Evolutionary conservation across 805 yeast species (phyloP).

Genomic region (Metschnikowia shivogae): DNA sequence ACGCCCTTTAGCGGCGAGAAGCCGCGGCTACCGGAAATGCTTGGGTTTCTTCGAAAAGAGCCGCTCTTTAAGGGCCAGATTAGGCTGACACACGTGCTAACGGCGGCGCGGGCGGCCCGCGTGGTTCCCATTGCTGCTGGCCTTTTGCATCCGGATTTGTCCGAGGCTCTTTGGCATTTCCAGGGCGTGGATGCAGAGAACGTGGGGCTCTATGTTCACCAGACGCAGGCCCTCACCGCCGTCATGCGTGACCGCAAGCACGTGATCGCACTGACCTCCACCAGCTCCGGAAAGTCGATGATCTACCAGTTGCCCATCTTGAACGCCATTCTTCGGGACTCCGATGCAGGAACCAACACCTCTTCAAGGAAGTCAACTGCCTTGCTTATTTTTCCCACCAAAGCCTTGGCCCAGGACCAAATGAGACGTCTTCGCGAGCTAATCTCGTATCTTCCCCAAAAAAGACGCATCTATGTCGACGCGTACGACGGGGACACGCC

Average conservation of each 20-base stretch:
- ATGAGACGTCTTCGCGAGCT: slow-evolving; percentile 68
- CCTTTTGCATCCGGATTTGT: slow-evolving; percentile 44
- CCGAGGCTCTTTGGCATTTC: slow-evolving; percentile 45
- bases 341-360: slow-evolving; percentile 30
- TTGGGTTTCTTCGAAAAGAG: slow-evolving; percentile 43
- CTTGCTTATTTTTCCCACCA: slow-evolving; percentile 90
- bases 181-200: slow-evolving; percentile 41
- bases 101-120: slow-evolving; percentile 43
- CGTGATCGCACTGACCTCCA: slow-evolving; percentile 88
- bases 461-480: slow-evolving; percentile 51
- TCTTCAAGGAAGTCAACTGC: slow-evolving; percentile 50
- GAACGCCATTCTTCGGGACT: slow-evolving; percentile 37
- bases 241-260: slow-evolving; percentile 49
- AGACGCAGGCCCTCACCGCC: slow-evolving; percentile 67
- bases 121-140: slow-evolving; percentile 41
- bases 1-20: slow-evolving; percentile 8
- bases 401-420: slow-evolving; percentile 97
- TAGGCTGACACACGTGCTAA: slow-evolving; percentile 44
- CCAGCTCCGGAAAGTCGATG: slow-evolving; percentile 93
- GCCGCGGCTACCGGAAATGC: slow-evolving; percentile 33
- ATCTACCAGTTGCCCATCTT: slow-evolving; percentile 87
- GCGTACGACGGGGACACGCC: slow-evolving; percentile 96
- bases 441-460: slow-evolving; percentile 43
- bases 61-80: slow-evolving; percentile 64
- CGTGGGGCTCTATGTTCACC: slow-evolving; percentile 68